Evolutionary conservation across 1,284 basidiomycete species (phyloP), one percentile per base, ranked within the genome.

Genomic region (Sparassis latifolia): DNA sequence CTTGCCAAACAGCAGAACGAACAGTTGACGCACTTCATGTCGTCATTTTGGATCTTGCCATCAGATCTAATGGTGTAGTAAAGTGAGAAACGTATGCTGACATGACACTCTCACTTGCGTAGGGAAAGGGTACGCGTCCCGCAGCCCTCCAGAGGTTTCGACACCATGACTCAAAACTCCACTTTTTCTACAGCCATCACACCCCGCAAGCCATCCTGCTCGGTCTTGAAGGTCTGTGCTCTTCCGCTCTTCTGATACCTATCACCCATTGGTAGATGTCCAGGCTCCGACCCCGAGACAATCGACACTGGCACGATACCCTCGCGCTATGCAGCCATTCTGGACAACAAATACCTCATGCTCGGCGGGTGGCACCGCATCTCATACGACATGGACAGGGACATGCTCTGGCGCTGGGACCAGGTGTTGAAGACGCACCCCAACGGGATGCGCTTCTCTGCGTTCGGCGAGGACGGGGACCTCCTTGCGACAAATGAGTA

Each of bases 401-500:
- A 98, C 65, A 88, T 98, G 83, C 73, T 95, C 42, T 94, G 95
- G 92, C 78, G 86, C 46, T 94, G 85, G 82, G 89, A 92, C 58
- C 81, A 82, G 50, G 85, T 89, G 27, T 76, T 89, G 30, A 84
- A 84, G 65, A 87, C 85, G 0, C 86, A 89, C 64, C 88, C 92
- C 0, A 94, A 94, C 62, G 94, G 94, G 31, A 93, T 97, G 80
- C 79, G 92, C 3, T 96, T 98, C 66, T 88, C 87, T 44, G 89
- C 85, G 12, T 98, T 94, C 60, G 84, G 80, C 52, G 73, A 78
- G 42, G 73, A 86, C 9, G 95, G 96, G 0, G 83, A 92, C 58
- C 71, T 98, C 57, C 73, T 98, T 48, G 95, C 95, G 0, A 96
- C 91, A 10, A 98, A 98, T 62, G 91, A 95, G 64, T 98, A 96